A percentile compares a stretch with the other conserved stretches of the same genome.
These are phyloP conservation scores for Paradendryphiella salina DNA, from an alignment of 2,329 filamentous ascomycete species.

Conservation along the genomic window DNA sequence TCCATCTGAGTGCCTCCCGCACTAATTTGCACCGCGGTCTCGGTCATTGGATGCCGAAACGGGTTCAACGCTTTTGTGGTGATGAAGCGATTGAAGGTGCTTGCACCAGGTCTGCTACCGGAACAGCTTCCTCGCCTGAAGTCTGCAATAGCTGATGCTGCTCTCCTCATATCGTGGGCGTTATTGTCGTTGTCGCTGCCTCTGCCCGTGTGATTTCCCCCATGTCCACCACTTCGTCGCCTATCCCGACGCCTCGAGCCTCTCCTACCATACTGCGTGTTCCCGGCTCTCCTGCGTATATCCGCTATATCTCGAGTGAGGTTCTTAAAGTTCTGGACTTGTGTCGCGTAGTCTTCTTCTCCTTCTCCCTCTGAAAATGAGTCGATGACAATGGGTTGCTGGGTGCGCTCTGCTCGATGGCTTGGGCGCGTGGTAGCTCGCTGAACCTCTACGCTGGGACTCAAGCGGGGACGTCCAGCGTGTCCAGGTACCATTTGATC, in stretches of 20 bases:
- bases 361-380: conserved; percentile 8
- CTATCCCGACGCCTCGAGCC: background rate
- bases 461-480: no score
- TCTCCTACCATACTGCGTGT: background rate
- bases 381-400: conserved; percentile 5
- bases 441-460: no score
- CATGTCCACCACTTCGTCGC: background rate
- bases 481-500: no score
- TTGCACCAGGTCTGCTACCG: background rate
- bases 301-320: conserved; percentile 14
- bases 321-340: conserved; percentile 9
- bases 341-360: conserved; percentile 5
- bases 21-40: background rate
- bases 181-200: background rate
- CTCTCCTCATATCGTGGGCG: no score
- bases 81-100: background rate
- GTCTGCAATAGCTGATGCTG: no score
- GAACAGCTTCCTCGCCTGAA: background rate
- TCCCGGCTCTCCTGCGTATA: conserved; percentile 13
- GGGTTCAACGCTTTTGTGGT: background rate
- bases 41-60: background rate
- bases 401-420: background rate
- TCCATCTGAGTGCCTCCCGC: background rate
- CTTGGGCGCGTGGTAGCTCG: background rate
- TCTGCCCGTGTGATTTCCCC: background rate